Conservation (phyloP, 164 flowering plant species). For the Santalum album region DNA sequence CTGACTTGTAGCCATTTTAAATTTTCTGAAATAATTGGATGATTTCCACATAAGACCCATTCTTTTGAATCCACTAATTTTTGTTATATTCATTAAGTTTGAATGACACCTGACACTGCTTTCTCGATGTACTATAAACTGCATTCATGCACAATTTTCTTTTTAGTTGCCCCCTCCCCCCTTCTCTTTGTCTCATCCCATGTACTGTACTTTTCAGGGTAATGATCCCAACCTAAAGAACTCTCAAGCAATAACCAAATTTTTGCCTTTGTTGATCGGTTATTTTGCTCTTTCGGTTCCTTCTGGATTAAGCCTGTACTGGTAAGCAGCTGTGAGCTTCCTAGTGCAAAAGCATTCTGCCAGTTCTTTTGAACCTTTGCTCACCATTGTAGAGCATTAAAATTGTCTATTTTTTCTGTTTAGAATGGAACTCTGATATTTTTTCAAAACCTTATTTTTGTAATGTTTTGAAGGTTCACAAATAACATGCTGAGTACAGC, state of each 20-base stretch:
- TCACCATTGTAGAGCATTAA: not conserved
- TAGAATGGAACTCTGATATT: not conserved
- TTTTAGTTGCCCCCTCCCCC: not conserved
- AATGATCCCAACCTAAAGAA: slow-evolving; percentile 79
- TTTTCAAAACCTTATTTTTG: too few species aligned
- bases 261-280: slow-evolving; percentile 88
- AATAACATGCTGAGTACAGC: slow-evolving; percentile 82
- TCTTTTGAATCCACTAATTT: too few species aligned
- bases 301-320: slow-evolving; percentile 93
- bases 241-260: slow-evolving; percentile 70
- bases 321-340: slow-evolving; percentile 45
- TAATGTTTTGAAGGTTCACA: slow-evolving; percentile 78
- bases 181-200: not conserved
- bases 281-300: slow-evolving; percentile 97
- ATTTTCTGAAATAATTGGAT: too few species aligned
- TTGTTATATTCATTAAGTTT: too few species aligned
- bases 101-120: too few species aligned
- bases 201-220: slow-evolving; percentile 32
- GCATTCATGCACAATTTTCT: too few species aligned
- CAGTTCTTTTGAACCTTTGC: not conserved
- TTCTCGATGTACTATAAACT: too few species aligned
- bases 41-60: too few species aligned
- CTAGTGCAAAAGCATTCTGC: not conserved
- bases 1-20: too few species aligned
- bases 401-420: not conserved